Base-by-base conservation (phyloP, 257 asterid genomes). In the Haberlea rhodopensis region DNA sequence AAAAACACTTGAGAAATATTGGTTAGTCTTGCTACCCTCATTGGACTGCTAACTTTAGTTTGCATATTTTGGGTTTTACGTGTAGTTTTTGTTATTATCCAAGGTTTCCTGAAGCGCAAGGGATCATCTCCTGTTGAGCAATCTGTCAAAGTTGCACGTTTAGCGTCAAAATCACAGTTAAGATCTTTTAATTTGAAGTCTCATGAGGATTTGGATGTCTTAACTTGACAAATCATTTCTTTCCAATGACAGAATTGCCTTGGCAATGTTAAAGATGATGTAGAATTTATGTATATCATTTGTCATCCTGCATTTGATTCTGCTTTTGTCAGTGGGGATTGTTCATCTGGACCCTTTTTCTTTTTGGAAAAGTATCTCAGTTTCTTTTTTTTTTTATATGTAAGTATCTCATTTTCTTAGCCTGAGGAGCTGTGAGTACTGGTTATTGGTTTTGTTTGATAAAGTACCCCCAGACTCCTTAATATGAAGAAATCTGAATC, bases 61-160 rank as follows among this genome's bases (percentile, higher is more conserved):
- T 22, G 43, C 63, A 53, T 46, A 66, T 25, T n/a, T 66, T 70
- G 73, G 59, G 45, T 71, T 70, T 67, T 65, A 57, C 60, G 55
- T 48, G 55, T 25, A 56, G 65, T 64, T 55, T 67, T 57, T 69
- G 59, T 69, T 73, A 68, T 60, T 76, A 63, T 56, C 71, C 48
- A 75, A 88, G 97, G 92, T 71, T 77, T 90, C 79, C 77, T 84
- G 79, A 90, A 85, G 81, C 97, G 96, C 58, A 86, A 81, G 82
- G 90, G 85, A 68, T 75, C 82, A 60, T 87, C 92, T 75, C 89
- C 85, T 27, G 76, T 71, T 74, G 97, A 90, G 81, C 87, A 83
- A 62, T 79, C 82, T 68, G 86, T 76, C 70, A 87, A 84, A 75
- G 79, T 67, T 78, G 82, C 86, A 55, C 90, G 82, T 19, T 53